A percentile compares a stretch with the other conserved stretches of the same genome.
Evolutionary conservation across 257 asterid genomes (phyloP).

Genomic region (Prunella vulgaris): DNA sequence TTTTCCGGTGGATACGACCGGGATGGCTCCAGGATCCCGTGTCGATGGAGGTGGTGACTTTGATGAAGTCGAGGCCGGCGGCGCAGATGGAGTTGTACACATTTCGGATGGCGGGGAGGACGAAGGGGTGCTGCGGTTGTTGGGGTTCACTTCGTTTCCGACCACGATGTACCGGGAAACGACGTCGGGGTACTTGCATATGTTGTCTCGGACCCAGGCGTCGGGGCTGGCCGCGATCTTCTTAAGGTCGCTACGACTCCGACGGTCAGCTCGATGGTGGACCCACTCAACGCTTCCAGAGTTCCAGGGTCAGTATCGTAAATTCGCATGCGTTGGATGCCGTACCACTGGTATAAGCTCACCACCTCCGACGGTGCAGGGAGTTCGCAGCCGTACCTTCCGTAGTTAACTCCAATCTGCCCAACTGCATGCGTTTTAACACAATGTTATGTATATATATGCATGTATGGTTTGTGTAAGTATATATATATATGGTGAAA

Average conservation of each 20-base stretch:
- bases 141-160: constrained; percentile 37
- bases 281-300: constrained; percentile 31
- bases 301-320: constrained; percentile 21
- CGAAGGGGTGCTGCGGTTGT: constrained; percentile 1
- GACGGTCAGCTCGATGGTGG: constrained; percentile 27
- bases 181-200: constrained; percentile 6
- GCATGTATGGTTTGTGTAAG: no score
- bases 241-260: background rate
- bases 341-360: constrained; percentile 20
- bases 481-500: no score
- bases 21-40: no score
- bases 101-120: constrained; percentile 26
- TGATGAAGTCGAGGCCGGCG: constrained; percentile 12
- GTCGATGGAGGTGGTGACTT: constrained; percentile 12
- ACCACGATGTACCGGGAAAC: constrained; percentile 18
- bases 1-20: constrained; percentile 7
- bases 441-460: no score
- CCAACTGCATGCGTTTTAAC: constrained; percentile 17
- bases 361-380: constrained; percentile 26
- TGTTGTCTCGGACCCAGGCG: constrained; percentile 32
- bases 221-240: constrained; percentile 12
- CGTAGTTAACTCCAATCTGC: constrained; percentile 29
- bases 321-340: constrained; percentile 28
- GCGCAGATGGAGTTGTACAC: constrained; percentile 10
- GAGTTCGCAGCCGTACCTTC: constrained; percentile 17